Evolutionary conservation across 177 flowering plant genomes (phyloP).

Genomic region (Telopea speciosissima): DNA sequence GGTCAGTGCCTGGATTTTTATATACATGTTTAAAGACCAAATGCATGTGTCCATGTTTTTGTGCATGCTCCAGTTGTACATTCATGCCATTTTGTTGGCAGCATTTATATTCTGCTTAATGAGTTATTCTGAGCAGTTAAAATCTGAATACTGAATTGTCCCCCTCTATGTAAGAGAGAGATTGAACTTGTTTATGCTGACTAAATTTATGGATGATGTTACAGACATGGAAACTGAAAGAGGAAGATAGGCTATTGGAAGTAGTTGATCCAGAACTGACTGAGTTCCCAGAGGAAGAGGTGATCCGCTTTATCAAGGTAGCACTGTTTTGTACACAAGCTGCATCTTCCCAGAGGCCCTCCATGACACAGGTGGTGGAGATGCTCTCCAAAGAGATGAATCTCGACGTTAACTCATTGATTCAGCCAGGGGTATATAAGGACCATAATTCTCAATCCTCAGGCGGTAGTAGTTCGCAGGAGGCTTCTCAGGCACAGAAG

Average conservation of each 20-base stretch:
- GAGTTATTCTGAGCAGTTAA: too few relatives aligned
- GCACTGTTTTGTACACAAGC: constrained; percentile 87
- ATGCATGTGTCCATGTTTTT: too few relatives aligned
- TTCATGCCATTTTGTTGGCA: not conserved
- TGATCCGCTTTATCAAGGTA: constrained; percentile 60
- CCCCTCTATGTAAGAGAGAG: too few relatives aligned
- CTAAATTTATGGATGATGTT: not conserved
- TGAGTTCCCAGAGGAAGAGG: constrained; percentile 49
- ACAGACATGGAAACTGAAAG: constrained; percentile 75
- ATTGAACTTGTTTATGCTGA: not conserved
- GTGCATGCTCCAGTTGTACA: not conserved
- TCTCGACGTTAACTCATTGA: constrained; percentile 45
- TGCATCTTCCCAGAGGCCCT: constrained; percentile 53
- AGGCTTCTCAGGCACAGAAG: constrained; percentile 19
- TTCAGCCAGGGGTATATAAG: constrained; percentile 53
- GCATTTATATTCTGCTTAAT: not conserved
- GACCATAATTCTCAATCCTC: constrained; percentile 10
- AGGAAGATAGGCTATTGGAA: constrained; percentile 57
- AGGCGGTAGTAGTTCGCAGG: constrained; percentile 22
- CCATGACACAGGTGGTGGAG: constrained; percentile 67
- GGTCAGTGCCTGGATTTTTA: too few relatives aligned
- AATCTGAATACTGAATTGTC: too few relatives aligned
- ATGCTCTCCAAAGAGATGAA: constrained; percentile 60
- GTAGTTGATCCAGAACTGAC: constrained; percentile 62
- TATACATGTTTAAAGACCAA: too few relatives aligned